Percentiles rank a stretch among this genome's conserved stretches.
Evolutionary conservation across 371 early-diverging fungal genomes (phyloP).

Genomic region (Zopfochytrium polystomum): DNA sequence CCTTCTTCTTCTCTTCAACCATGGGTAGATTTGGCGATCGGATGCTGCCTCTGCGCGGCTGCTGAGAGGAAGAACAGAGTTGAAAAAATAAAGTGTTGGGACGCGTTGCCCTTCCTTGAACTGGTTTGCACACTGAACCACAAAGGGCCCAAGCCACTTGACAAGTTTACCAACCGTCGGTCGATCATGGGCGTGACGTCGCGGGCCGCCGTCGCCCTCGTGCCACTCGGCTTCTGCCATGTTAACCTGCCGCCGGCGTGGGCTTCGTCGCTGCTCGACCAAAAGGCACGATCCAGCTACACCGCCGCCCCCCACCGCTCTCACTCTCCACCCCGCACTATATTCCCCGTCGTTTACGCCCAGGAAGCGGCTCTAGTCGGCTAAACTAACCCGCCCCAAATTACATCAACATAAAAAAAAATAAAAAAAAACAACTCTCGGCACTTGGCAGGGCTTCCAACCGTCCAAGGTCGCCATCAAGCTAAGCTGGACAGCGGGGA

Average conservation of each 20-base stretch:
- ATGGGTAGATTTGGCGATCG: too few relatives aligned
- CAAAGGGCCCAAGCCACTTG: too few relatives aligned
- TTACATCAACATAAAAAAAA: background rate
- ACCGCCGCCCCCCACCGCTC: background rate
- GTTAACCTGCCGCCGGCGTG: background rate
- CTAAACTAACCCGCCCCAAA: background rate
- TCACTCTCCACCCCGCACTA: background rate
- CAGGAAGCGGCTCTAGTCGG: background rate
- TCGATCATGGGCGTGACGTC: too few relatives aligned
- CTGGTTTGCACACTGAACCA: too few relatives aligned
- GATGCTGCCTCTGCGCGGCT: too few relatives aligned
- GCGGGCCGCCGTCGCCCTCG: background rate
- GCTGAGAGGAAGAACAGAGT: too few relatives aligned
- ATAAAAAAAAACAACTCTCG: background rate
- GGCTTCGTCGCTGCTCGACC: background rate
- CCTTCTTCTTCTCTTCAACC: background rate
- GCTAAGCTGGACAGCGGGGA: background rate
- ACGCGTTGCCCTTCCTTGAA: too few relatives aligned
- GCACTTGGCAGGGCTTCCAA: conserved; percentile 5
- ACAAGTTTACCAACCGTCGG: too few relatives aligned
- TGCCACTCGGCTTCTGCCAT: background rate
- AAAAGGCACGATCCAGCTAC: background rate
- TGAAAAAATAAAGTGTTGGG: too few relatives aligned
- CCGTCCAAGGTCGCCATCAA: background rate
- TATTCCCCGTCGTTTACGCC: background rate